These are phyloP conservation scores for Pichia sp. DNA, from an alignment of 1,139 yeast genomes.

Conservation along the genomic window DNA sequence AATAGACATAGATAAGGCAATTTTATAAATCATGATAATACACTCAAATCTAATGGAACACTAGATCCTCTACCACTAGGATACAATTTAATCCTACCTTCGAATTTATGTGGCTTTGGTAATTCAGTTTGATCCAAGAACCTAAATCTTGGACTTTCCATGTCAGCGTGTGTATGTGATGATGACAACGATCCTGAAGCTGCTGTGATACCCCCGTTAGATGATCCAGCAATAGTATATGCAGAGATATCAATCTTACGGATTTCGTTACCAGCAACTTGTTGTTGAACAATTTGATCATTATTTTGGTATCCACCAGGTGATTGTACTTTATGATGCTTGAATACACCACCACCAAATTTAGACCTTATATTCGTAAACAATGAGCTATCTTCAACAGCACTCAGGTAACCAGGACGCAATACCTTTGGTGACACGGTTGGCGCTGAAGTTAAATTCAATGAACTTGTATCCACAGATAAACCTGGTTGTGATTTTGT, in stretches of 20 bases:
- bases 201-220: slow-evolving; percentile 15
- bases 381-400: slow-evolving; percentile 22
- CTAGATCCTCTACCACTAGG: slow-evolving; percentile 97
- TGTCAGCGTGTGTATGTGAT: slow-evolving; percentile 27
- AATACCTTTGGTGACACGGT: slow-evolving; percentile 1
- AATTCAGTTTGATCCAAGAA: slow-evolving; percentile 67
- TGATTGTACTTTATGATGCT: slow-evolving; percentile 24
- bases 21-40: not conserved
- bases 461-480: slow-evolving; percentile 3
- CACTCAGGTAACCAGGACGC: not conserved
- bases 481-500: slow-evolving; percentile 22
- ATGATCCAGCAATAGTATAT: slow-evolving; percentile 46
- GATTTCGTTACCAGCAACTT: slow-evolving; percentile 48
- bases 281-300: slow-evolving; percentile 41
- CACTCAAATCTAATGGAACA: slow-evolving; percentile 71
- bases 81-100: slow-evolving; percentile 69
- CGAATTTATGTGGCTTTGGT: slow-evolving; percentile 82
- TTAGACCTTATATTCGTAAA: slow-evolving; percentile 22
- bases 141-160: slow-evolving; percentile 75
- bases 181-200: slow-evolving; percentile 16
- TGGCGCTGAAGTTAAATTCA: slow-evolving; percentile 5
- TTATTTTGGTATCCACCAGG: slow-evolving; percentile 20
- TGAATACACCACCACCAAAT: slow-evolving; percentile 32
- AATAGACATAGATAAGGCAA: no score
- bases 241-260: slow-evolving; percentile 58